Base-by-base conservation (phyloP, 2,329 filamentous ascomycete genomes). In the Torrubiella hemipterigena region DNA sequence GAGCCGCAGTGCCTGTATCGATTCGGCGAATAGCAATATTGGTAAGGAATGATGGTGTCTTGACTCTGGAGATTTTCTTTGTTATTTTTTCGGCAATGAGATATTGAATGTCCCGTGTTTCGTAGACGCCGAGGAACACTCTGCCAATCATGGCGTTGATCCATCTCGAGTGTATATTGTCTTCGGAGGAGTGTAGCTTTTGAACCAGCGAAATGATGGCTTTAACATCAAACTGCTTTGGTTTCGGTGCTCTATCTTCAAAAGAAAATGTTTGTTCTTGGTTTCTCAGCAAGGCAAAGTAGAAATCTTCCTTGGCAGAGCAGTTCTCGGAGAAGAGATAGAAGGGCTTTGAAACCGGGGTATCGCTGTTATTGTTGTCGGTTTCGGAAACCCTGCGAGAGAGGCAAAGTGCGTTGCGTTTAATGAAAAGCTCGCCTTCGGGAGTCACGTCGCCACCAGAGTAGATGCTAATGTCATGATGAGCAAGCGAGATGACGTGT, bases 271-370 rank as follows among this genome's bases (percentile, higher is more conserved):
- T 69, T 44, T 79, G 76, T 42, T 86, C 78, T 50, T 93, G 82
- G 40, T 87, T 93, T 45, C 78, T 77, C 23, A 98, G 64, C 43
- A 98, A 65, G 10, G 89, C 82, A 55, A 94, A 89, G 54, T 98
- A 98, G 56, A 98, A 96, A 51, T 98, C 91, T 55, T 98, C 91
- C 54, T 98, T 98, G 28, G 91, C 85, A 0, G 87, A 94, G 51
- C 84, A 84, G 47, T 93, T 94, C 42, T 96, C 86, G 0, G 84
- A 93, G 55, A 96, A 98, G 5, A 98, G 65, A 49, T 78, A 96
- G 58, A 95, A 96, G 0, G 91, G 86, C 43, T 83, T 87, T 6
- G 83, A 77, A 3, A 69, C 49, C 20, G 63, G 64, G 22, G 54
- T 60, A 39, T 77, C 73, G 4, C 71, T 67, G 3, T 66, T 59